Evolutionary conservation across 768 basidiomycete genomes (phyloP).

Genomic region (Floccularia luteovirens): DNA sequence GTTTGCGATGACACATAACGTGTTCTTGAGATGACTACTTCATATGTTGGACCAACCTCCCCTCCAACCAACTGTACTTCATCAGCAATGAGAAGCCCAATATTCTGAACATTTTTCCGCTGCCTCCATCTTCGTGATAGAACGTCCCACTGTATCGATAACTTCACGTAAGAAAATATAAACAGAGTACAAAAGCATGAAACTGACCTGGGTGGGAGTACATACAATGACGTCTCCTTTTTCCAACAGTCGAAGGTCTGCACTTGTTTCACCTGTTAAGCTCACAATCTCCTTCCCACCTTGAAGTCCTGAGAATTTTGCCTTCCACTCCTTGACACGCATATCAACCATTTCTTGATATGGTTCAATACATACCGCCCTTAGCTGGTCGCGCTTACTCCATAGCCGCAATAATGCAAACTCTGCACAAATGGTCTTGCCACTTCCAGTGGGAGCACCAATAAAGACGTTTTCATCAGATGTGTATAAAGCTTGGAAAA

Average conservation of each 20-base stretch:
- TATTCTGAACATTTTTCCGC: slow-evolving; percentile 90
- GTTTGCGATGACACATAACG: slow-evolving; percentile 94
- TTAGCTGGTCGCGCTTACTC: slow-evolving; percentile 74
- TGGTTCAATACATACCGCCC: slow-evolving; percentile 94
- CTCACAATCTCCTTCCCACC: slow-evolving; percentile 93
- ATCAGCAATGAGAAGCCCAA: slow-evolving; percentile 90
- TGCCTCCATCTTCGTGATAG: slow-evolving; percentile 94
- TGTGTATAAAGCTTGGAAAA: slow-evolving; percentile 96
- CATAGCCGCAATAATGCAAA: slow-evolving; percentile 93
- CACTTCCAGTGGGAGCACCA: slow-evolving; percentile 93
- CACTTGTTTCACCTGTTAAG: slow-evolving; percentile 89
- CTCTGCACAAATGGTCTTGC: slow-evolving; percentile 97
- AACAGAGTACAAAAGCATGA: background rate
- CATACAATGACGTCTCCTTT: slow-evolving; percentile 92
- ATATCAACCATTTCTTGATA: slow-evolving; percentile 97
- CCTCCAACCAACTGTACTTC: slow-evolving; percentile 94
- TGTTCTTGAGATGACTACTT: slow-evolving; percentile 93
- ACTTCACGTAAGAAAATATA: slow-evolving; percentile 4
- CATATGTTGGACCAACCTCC: slow-evolving; percentile 93
- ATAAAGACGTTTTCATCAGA: slow-evolving; percentile 96
- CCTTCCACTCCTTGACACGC: slow-evolving; percentile 82
- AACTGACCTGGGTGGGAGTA: slow-evolving; percentile 79
- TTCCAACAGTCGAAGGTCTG: slow-evolving; percentile 83
- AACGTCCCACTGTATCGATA: slow-evolving; percentile 74
- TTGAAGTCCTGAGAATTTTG: slow-evolving; percentile 75